phyloP scores from a whole-genome alignment of 352 stramenopile species.

The Phytophthora citrophthora region DNA sequence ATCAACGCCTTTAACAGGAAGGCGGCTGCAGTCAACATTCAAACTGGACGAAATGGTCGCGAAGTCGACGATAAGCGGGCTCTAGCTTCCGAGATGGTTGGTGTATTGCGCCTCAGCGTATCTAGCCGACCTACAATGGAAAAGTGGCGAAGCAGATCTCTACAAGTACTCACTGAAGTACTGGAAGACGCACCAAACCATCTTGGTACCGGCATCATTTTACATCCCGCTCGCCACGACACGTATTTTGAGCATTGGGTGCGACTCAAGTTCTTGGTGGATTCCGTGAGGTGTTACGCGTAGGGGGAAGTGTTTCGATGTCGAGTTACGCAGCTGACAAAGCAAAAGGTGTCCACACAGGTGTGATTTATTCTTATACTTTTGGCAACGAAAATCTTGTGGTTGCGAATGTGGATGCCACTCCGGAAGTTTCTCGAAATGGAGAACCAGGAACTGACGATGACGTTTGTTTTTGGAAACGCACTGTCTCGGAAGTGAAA shows the following conservation, averaged over 20 bases:
- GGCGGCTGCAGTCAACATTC: slow-evolving; percentile 11
- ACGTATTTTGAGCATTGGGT: slow-evolving; percentile 50
- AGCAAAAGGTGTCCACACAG: slow-evolving; percentile 18
- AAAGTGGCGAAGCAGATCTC: slow-evolving; percentile 35
- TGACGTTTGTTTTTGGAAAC: slow-evolving; percentile 32
- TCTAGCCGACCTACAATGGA: slow-evolving; percentile 17
- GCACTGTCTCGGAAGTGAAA: slow-evolving; percentile 34
- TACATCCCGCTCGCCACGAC: slow-evolving; percentile 1
- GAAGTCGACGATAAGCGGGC: slow-evolving; percentile 32
- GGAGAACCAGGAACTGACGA: slow-evolving; percentile 22
- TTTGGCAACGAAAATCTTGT: slow-evolving; percentile 47
- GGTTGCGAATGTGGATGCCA: slow-evolving; percentile 19
- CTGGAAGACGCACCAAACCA: slow-evolving; percentile 28
- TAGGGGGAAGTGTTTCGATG: slow-evolving; percentile 44
- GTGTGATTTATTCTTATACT: slow-evolving; percentile 42
- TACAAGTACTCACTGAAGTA: slow-evolving; percentile 34
- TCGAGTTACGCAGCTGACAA: slow-evolving; percentile 25
- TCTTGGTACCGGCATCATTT: slow-evolving; percentile 10
- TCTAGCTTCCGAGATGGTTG: slow-evolving; percentile 51
- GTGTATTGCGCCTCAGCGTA: slow-evolving; percentile 35
- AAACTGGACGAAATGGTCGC: not conserved
- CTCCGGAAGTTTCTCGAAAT: not conserved
- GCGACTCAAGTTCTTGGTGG: slow-evolving; percentile 53
- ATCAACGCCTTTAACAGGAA: slow-evolving; percentile 57
- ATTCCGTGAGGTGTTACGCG: slow-evolving; percentile 47